A percentile compares a stretch with the other conserved stretches of the same genome.
These are phyloP conservation scores for Saccharomyces paradoxus DNA, from an alignment of 805 yeast species.

Conservation along the genomic window DNA sequence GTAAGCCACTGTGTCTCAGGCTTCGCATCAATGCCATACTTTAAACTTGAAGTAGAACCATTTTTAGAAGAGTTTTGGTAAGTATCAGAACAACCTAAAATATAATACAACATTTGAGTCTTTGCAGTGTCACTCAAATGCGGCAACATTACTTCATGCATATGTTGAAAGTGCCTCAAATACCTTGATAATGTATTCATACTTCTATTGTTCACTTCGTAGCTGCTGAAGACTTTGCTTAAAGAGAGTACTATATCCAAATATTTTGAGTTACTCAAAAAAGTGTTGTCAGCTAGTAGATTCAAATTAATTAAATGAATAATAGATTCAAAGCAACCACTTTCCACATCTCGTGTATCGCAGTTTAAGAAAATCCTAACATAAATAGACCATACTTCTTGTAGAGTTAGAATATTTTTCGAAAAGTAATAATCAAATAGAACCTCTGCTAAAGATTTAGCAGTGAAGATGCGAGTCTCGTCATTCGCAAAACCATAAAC, in stretches of 20 bases:
- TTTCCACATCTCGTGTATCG: slow-evolving; percentile 19
- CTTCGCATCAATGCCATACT: slow-evolving; percentile 3
- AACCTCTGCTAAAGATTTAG: slow-evolving; percentile 32
- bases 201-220: slow-evolving; percentile 12
- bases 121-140: slow-evolving; percentile 31
- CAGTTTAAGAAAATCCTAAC: slow-evolving; percentile 14
- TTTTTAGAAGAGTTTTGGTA: not conserved
- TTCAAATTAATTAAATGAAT: slow-evolving; percentile 30
- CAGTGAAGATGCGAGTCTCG: slow-evolving; percentile 22
- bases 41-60: not conserved
- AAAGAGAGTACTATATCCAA: slow-evolving; percentile 20
- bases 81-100: slow-evolving; percentile 6
- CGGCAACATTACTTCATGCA: slow-evolving; percentile 19
- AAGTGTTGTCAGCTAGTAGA: slow-evolving; percentile 20
- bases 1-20: slow-evolving; percentile 16
- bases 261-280: slow-evolving; percentile 22
- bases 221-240: slow-evolving; percentile 22
- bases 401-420: slow-evolving; percentile 12
- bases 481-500: slow-evolving; percentile 25
- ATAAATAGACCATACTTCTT: slow-evolving; percentile 18
- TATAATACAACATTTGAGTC: slow-evolving; percentile 24
- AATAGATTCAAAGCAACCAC: slow-evolving; percentile 33
- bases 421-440: slow-evolving; percentile 22
- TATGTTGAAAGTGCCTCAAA: slow-evolving; percentile 17
- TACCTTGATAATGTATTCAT: slow-evolving; percentile 18